Evolutionary conservation across 495 filamentous ascomycete species (phyloP).

Genomic region (Hyphodiscus hymeniophilus): DNA sequence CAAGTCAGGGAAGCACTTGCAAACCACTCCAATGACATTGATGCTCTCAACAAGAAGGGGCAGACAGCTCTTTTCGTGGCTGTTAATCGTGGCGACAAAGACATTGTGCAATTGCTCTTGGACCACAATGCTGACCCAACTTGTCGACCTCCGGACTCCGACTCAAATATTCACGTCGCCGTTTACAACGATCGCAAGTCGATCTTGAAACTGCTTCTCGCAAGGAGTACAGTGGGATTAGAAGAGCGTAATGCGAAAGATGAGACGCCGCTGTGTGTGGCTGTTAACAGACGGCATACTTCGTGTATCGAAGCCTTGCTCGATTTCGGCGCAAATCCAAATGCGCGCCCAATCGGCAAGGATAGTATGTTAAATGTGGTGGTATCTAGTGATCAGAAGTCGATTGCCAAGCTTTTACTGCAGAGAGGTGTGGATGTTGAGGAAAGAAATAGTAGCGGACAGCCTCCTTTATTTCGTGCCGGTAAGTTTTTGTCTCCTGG

Average conservation of each 20-base stretch:
- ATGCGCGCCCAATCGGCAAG: neutral
- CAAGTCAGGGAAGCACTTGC: neutral
- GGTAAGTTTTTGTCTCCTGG: too few relatives aligned
- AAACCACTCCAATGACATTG: neutral
- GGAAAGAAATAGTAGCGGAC: slow-evolving; percentile 1
- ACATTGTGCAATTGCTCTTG: slow-evolving; percentile 1
- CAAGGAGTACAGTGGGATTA: neutral
- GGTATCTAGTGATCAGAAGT: neutral
- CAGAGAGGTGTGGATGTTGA: slow-evolving; percentile 1
- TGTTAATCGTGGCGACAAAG: slow-evolving; percentile 1
- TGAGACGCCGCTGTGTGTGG: slow-evolving; percentile 3
- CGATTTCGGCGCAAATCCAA: slow-evolving; percentile 1
- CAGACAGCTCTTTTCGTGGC: slow-evolving; percentile 5
- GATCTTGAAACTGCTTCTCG: slow-evolving; percentile 2
- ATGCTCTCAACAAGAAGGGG: slow-evolving; percentile 1
- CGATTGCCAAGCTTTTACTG: neutral
- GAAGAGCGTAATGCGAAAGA: neutral
- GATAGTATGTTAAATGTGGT: slow-evolving; percentile 3
- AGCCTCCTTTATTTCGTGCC: slow-evolving; percentile 1
- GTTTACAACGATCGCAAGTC: neutral
- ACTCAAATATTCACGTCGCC: neutral
- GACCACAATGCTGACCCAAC: neutral
- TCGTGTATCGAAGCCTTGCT: neutral
- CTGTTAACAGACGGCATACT: neutral
- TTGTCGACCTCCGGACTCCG: neutral